phyloP scores from a whole-genome alignment of 805 yeast genomes.

The Schwanniomyces polymorphus region DNA sequence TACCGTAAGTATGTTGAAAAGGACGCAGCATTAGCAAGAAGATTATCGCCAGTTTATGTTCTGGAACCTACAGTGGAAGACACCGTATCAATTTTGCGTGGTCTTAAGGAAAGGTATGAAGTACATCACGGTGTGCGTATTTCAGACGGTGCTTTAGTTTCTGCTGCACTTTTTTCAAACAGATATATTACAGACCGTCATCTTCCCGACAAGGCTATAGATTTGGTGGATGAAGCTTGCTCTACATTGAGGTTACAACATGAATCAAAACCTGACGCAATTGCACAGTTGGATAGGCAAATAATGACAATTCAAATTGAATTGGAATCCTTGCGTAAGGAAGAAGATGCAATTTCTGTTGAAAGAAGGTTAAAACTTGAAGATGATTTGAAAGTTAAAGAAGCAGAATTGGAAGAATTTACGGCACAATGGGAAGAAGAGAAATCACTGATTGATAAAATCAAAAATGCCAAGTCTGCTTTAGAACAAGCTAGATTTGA shows the following conservation, averaged over 20 bases:
- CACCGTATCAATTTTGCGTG: slow-evolving; percentile 88
- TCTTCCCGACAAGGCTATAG: slow-evolving; percentile 95
- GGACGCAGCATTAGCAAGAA: slow-evolving; percentile 92
- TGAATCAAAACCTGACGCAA: slow-evolving; percentile 95
- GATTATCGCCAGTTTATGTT: slow-evolving; percentile 86
- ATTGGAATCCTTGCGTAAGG: slow-evolving; percentile 89
- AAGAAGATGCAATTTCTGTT: slow-evolving; percentile 78
- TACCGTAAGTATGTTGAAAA: slow-evolving; percentile 91
- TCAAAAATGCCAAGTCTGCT: slow-evolving; percentile 78
- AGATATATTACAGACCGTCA: slow-evolving; percentile 90
- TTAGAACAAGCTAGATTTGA: slow-evolving; percentile 84
- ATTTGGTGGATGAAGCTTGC: slow-evolving; percentile 95
- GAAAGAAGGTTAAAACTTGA: slow-evolving; percentile 79
- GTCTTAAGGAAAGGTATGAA: slow-evolving; percentile 90
- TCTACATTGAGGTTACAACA: slow-evolving; percentile 92
- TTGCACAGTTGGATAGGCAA: slow-evolving; percentile 82
- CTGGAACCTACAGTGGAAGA: slow-evolving; percentile 90
- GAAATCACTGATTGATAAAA: slow-evolving; percentile 68
- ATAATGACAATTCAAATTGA: slow-evolving; percentile 95
- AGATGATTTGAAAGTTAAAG: slow-evolving; percentile 60
- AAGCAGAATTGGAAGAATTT: slow-evolving; percentile 65
- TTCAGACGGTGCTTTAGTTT: slow-evolving; percentile 87
- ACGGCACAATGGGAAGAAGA: slow-evolving; percentile 88
- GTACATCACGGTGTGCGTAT: slow-evolving; percentile 98
- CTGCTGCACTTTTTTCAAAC: slow-evolving; percentile 88